phyloP scores from a whole-genome alignment of 495 filamentous ascomycete species.

The Xylaria sp. region DNA sequence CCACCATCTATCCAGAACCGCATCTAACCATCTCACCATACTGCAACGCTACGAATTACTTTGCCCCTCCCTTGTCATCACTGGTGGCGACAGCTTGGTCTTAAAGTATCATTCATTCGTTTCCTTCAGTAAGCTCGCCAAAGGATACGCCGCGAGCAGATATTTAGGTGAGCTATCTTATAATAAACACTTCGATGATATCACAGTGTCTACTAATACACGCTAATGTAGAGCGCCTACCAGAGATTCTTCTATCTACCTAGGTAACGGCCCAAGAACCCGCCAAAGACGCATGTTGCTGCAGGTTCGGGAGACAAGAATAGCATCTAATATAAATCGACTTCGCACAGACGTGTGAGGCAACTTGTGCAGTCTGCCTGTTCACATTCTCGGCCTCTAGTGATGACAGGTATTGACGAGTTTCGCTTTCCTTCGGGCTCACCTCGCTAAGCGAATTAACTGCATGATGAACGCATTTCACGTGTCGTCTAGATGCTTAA shows the following conservation, averaged over 20 bases:
- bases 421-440: conserved; percentile 42
- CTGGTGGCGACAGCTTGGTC: neutral
- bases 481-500: conserved; percentile 41
- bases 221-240: conserved; percentile 17
- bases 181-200: neutral
- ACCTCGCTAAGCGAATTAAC: conserved; percentile 39
- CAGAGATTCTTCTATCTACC: neutral
- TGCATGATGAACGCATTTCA: conserved; percentile 32
- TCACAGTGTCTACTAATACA: conserved; percentile 12
- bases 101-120: neutral
- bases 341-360: conserved; percentile 22
- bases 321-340: conserved; percentile 16
- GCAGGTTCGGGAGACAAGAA: conserved; percentile 32
- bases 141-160: neutral
- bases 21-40: conserved; percentile 31
- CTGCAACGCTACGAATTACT: conserved; percentile 12
- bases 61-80: neutral
- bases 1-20: conserved; percentile 29
- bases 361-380: conserved; percentile 25
- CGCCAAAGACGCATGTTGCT: conserved; percentile 7
- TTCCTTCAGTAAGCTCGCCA: neutral
- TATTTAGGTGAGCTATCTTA: neutral
- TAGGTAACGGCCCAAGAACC: conserved; percentile 29
- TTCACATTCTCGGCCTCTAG: conserved; percentile 24
- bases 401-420: conserved; percentile 31